Evolutionary conservation across 2,329 filamentous ascomycete genomes (phyloP), one percentile per base, ranked within the genome.

Genomic region (Ceratocystiopsis sp.): DNA sequence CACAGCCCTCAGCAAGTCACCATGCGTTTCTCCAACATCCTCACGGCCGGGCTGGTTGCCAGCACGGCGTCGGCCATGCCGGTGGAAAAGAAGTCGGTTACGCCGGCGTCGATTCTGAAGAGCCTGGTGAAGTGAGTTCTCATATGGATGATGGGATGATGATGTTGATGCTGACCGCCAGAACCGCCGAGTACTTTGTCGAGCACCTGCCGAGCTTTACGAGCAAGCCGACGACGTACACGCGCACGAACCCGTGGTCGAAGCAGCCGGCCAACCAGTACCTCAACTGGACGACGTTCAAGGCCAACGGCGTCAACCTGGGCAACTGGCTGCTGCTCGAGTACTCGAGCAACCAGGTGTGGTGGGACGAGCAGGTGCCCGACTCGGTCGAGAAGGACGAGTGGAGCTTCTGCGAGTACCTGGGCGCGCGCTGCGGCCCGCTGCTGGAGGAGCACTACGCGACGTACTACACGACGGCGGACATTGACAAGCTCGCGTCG

Each of bases 261-360:
- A 15, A 11, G 7, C 18, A 18, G 13, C 13, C 18, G 10, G 3
- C 13, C 2, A 38, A 19, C 16, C 4, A 39, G 32, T 44, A 44
- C 42, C 19, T 44, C 11, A 35, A 44, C 38, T 44, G 42, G 42
- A 37, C 19, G 34, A 44, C 42, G 7, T 44, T 44, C 38, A 44
- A 44, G 42, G 42, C 42, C 38, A 44, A 44, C 42, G 42, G 42
- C 13, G 42, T 44, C 12, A 44, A 44, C 42, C 42, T 44, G 33
- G 42, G 42, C 19, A 44, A 44, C 38, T 44, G 42, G 42, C 21
- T 44, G 38, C 38, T 44, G 34, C 33, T 44, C 3, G 42, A 44
- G 42, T 44, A 44, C 42, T 44, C 42, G 3, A 44, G 42, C 38
- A 17, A 44, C 38, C 42, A 44, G 35, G 16, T 13, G 14, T 44